phyloP scores from a whole-genome alignment of 768 basidiomycete species.

The Tricholoma bakamatsutake region DNA sequence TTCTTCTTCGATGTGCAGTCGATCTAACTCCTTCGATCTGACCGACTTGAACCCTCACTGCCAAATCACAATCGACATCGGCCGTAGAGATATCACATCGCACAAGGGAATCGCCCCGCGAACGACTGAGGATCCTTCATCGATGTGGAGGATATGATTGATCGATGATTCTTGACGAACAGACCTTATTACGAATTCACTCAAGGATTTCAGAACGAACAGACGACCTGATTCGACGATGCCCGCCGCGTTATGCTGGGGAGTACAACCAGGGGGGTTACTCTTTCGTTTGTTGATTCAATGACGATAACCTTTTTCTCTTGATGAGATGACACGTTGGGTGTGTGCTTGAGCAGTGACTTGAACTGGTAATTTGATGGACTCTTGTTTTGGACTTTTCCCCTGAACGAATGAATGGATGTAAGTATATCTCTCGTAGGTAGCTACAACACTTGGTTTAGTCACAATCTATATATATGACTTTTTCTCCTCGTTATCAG shows the following conservation, averaged over 20 bases:
- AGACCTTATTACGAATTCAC: conserved; percentile 13
- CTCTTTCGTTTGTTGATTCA: conserved; percentile 8
- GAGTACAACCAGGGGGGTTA: conserved; percentile 8
- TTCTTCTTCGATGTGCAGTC: conserved; percentile 17
- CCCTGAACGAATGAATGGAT: conserved; percentile 4
- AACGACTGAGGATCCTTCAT: conserved; percentile 19
- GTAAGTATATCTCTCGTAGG: conserved; percentile 9
- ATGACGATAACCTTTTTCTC: conserved; percentile 8
- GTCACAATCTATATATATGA: conserved; percentile 12
- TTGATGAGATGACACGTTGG: conserved; percentile 11
- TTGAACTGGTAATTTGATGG: conserved; percentile 9
- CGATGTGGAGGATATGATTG: conserved; percentile 24
- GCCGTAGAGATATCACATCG: conserved; percentile 5
- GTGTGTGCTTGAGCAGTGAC: conserved; percentile 3
- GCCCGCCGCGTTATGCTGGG: conserved; percentile 10
- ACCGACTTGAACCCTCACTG: conserved; percentile 3
- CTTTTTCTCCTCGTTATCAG: background rate
- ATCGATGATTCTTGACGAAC: conserved; percentile 38
- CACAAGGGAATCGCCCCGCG: conserved; percentile 12
- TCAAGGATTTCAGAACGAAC: conserved; percentile 1
- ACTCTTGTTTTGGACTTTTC: conserved; percentile 11
- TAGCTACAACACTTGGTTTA: conserved; percentile 5
- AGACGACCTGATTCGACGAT: conserved; percentile 13
- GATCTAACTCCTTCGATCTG: conserved; percentile 18
- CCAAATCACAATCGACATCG: conserved; percentile 9